Base-by-base conservation (phyloP, 768 basidiomycete genomes). In the Rhizopogon vinicolor region DNA sequence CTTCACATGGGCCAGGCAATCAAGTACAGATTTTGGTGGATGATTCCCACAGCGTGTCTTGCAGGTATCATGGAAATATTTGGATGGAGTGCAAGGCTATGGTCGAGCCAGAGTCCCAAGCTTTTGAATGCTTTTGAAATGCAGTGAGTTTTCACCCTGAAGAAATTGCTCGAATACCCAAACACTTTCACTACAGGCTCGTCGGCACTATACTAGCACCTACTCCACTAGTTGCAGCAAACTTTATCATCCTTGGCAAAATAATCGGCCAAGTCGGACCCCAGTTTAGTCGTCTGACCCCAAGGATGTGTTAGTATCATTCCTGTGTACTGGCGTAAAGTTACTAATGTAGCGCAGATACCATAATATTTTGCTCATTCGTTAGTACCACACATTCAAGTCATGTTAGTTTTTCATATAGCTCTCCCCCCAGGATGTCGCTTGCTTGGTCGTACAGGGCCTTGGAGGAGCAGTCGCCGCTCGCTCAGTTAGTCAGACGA, bases 31-130 rank as follows among this genome's bases (percentile, higher is more conserved):
- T 67, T 75, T 49, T 83, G 81, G 78, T 86, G 77, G 76, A 59
- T 84, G 9, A 29, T 82, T 43, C 75, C 76, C 0, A 85, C 84
- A 0, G 73, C 72, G 5, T 67, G 74, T 14, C 60, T 82, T 0
- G 75, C 77, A 42, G 81, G 81, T 8, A 14, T 77, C 1, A 63
- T 78, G 9, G 86, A 87, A 62, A 61, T 78, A 9, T 55, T 79
- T 2, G 85, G 84, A 0, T 86, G 85, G 85, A 60, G 65, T 7
- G 85, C 72, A 1, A 67, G 84, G 18, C 62, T 83, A 3, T 85
- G 80, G 83, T 81, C 78, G 6, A 76, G 70, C 43, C 45, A 57
- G 28, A 62, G 61, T 19, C 51, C 60, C 7, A 18, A 50, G 18
- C 41, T 53, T 33, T 19, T 60, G 3, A 58, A 62, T 25, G 70